A percentile compares a stretch with the other conserved stretches of the same genome.
Evolutionary conservation across 139 green algal genomes (phyloP).

Genomic region (Bryopsis sp.): DNA sequence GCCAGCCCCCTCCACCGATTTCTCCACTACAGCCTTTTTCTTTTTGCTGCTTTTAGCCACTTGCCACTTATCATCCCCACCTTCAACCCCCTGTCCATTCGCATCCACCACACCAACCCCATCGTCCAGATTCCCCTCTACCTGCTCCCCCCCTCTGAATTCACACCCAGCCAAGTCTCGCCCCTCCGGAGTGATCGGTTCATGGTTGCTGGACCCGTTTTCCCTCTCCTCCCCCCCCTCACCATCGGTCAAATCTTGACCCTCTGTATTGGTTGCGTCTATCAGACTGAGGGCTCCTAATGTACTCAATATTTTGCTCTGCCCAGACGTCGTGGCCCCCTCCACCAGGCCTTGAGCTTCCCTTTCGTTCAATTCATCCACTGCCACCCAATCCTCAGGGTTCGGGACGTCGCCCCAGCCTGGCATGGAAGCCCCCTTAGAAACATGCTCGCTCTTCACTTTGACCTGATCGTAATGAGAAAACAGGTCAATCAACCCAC

Average conservation of each 20-base stretch:
- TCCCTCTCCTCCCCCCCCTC: no score
- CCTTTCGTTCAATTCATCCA: conserved; percentile 55
- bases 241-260: no score
- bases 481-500: conserved; percentile 37
- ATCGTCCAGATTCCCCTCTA: not conserved
- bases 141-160: no score
- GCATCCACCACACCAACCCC: conserved; percentile 8
- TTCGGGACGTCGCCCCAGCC: conserved; percentile 66
- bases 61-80: conserved; percentile 38
- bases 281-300: not conserved
- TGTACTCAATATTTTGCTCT: conserved; percentile 6
- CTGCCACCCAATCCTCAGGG: conserved; percentile 58
- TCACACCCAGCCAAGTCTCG: no score
- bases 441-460: conserved; percentile 17
- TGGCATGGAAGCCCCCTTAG: conserved; percentile 35
- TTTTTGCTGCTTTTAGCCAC: conserved; percentile 32
- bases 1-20: conserved; percentile 19
- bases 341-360: conserved; percentile 11
- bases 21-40: conserved; percentile 24
- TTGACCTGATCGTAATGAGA: not conserved
- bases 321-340: not conserved
- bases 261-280: no score
- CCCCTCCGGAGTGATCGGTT: no score
- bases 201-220: no score
- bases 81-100: conserved; percentile 22